Conservation (phyloP, 176 grass and related monocot genomes). For the Oryza rufipogon region DNA sequence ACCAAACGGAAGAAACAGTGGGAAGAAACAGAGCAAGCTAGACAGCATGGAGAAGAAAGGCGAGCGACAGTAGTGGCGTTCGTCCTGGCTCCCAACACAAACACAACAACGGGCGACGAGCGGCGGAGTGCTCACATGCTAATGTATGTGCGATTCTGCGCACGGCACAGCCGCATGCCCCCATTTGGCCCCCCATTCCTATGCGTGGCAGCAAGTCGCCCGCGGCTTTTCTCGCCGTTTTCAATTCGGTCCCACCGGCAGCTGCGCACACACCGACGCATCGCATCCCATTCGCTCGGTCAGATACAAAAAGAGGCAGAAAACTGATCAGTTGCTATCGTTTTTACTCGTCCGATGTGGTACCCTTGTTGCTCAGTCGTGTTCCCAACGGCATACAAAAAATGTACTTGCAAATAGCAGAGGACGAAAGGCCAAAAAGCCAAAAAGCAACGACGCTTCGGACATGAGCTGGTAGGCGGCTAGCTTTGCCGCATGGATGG, state of each 20-base stretch:
- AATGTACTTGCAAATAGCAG: background rate
- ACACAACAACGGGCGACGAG: conserved; percentile 1
- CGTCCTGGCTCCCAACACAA: background rate
- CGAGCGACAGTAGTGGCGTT: background rate
- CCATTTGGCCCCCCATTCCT: background rate
- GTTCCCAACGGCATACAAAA: background rate
- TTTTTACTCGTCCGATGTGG: background rate
- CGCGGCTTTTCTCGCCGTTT: conserved; percentile 13
- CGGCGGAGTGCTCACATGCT: conserved; percentile 20
- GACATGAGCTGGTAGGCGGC: background rate
- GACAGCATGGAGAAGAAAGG: background rate
- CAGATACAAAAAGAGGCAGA: background rate
- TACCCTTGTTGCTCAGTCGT: background rate
- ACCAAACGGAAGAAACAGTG: background rate
- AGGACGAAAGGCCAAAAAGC: too few species aligned
- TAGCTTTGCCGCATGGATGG: too few species aligned
- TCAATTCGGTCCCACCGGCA: background rate
- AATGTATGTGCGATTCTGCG: background rate
- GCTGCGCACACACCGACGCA: conserved; percentile 6
- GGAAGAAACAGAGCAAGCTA: background rate
- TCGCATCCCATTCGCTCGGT: background rate
- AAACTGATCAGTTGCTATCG: background rate
- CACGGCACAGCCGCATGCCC: background rate
- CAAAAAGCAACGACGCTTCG: background rate
- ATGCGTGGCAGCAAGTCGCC: background rate